These are phyloP conservation scores for Patellifolia procumbens DNA, from an alignment of 179 eudicot species.

Conservation along the genomic window DNA sequence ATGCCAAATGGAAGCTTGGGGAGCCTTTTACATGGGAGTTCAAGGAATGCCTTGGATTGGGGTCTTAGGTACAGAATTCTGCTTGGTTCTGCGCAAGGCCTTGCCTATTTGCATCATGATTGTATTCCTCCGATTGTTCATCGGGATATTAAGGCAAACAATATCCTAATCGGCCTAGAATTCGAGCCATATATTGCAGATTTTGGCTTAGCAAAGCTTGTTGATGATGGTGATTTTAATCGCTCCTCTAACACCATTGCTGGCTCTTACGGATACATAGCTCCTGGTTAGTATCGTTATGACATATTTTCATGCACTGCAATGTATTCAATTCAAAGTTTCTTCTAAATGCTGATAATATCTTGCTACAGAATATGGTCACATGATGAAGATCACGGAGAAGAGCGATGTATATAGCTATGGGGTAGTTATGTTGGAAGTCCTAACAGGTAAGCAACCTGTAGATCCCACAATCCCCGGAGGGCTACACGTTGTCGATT, in stretches of 20 bases:
- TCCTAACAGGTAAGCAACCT: slow-evolving; percentile 67
- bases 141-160: slow-evolving; percentile 75
- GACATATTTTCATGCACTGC: background rate
- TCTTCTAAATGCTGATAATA: background rate
- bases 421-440: slow-evolving; percentile 70
- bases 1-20: slow-evolving; percentile 63
- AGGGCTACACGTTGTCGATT: slow-evolving; percentile 54
- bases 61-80: slow-evolving; percentile 56
- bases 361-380: slow-evolving; percentile 58
- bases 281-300: slow-evolving; percentile 54
- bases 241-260: slow-evolving; percentile 54
- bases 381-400: slow-evolving; percentile 64
- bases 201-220: slow-evolving; percentile 73
- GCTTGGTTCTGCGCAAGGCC: slow-evolving; percentile 70
- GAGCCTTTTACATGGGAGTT: slow-evolving; percentile 53
- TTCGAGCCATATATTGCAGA: slow-evolving; percentile 74
- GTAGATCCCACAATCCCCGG: slow-evolving; percentile 61
- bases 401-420: slow-evolving; percentile 82
- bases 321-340: background rate
- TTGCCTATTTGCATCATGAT: slow-evolving; percentile 81
- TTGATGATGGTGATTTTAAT: slow-evolving; percentile 41
- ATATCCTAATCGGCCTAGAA: slow-evolving; percentile 62
- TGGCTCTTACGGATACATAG: slow-evolving; percentile 82
- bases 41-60: slow-evolving; percentile 64
- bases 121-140: slow-evolving; percentile 81